Conservation (phyloP, 2,329 filamentous ascomycete species). For the Sporothrix inflata region DNA sequence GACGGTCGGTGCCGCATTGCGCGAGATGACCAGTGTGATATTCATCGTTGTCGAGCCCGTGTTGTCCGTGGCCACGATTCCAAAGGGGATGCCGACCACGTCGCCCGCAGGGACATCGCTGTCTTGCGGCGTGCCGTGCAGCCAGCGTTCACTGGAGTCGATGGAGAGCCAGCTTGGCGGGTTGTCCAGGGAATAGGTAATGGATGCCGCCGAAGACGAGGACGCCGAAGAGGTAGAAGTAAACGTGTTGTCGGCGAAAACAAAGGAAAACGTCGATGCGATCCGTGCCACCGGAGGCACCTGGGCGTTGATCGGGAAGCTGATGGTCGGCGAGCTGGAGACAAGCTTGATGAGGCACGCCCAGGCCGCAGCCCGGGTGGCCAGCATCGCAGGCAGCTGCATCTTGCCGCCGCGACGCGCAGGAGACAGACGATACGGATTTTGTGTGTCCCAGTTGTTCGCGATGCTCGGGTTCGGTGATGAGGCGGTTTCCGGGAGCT, state of each 20-base stretch:
- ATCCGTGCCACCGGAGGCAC: constrained; percentile 77
- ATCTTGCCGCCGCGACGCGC: constrained; percentile 19
- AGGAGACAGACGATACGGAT: too few relatives aligned
- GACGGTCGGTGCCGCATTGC: constrained; percentile 57
- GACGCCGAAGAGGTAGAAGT: constrained; percentile 53
- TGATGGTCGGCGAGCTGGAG: constrained; percentile 47
- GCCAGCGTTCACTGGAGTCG: constrained; percentile 63
- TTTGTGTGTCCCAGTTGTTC: background rate
- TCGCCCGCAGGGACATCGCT: constrained; percentile 50
- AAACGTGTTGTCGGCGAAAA: constrained; percentile 76
- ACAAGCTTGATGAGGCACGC: constrained; percentile 30
- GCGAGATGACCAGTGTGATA: constrained; percentile 72
- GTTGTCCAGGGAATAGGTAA: constrained; percentile 68
- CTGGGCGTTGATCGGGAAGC: constrained; percentile 82
- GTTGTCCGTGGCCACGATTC: constrained; percentile 69
- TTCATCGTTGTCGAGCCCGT: constrained; percentile 66
- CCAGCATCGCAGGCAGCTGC: constrained; percentile 26
- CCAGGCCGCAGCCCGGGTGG: constrained; percentile 28
- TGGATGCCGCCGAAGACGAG: constrained; percentile 43
- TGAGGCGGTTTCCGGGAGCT: background rate
- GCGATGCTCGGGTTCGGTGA: background rate
- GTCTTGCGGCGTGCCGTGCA: constrained; percentile 70
- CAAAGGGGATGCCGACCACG: constrained; percentile 63
- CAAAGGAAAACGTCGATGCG: constrained; percentile 68
- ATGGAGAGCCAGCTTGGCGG: constrained; percentile 76